Base-by-base conservation (phyloP, 1,284 basidiomycete species). In the Malassezia vespertilionis region DNA sequence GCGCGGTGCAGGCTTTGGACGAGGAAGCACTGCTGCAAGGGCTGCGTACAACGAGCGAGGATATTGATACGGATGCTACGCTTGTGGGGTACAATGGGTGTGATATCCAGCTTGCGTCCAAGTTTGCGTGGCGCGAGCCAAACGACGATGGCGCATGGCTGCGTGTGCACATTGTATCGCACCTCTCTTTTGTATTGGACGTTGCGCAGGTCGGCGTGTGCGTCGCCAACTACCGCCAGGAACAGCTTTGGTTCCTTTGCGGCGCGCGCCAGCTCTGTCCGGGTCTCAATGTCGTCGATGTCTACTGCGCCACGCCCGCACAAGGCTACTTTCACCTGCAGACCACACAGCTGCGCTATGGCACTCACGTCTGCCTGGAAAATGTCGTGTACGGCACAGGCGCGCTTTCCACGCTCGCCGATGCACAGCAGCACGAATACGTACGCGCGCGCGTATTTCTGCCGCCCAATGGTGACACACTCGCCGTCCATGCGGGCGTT, bases 131-230 rank as follows among this genome's bases (percentile, higher is more conserved):
- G 27, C 44, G 53, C n/a, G 48, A 30, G 10, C 39, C 22, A 20
- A 44, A 43, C 11, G 56, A 63, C 33, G 65, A 69, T 36, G 63
- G 63, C 0, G 53, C 53, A 2, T 22, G 46, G 35, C 40, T 69
- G 10, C 32, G n/a, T 0, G 60, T 60, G 9, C 22, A 40, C 9
- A 48, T 69, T 17, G 32, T 35, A 1, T 63, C 58, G 20, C 21
- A 50, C 17, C 43, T 62, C 1, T 39, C 44, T 1, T 40, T 41
- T n/a, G 21, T 27, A 3, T 47, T 67, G 22, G 31, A 27, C 7
- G 65, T 70, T 10, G 62, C 65, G 27, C 54, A 57, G 15, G 60
- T 69, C 1, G 50, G 64, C 4, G 46, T 65, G 3, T 66, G 63
- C 24, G 33, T 70, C 2, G 37, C 46, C 9, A 54, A 51, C 11